These are phyloP conservation scores for Camellia sinensis DNA, from an alignment of 148 eudicot genomes.

Conservation along the genomic window DNA sequence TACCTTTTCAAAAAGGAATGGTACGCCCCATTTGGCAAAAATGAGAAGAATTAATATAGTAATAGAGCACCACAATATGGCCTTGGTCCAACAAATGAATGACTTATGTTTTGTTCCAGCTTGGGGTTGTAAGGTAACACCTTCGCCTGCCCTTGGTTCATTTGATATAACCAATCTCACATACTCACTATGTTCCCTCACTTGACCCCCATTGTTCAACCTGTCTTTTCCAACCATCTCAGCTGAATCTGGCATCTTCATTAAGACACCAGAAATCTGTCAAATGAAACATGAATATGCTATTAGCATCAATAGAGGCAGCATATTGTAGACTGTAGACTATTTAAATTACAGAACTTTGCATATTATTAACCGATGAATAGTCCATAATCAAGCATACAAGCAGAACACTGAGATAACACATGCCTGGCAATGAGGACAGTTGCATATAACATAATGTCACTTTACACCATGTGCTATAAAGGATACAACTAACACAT, in stretches of 20 bases:
- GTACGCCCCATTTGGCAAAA: constrained; percentile 80
- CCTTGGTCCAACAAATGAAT: constrained; percentile 71
- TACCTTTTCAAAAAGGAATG: constrained; percentile 88
- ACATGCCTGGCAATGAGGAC: too few species aligned
- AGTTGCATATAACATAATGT: too few species aligned
- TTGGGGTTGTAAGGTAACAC: constrained; percentile 33
- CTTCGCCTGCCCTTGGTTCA: constrained; percentile 39
- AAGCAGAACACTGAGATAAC: too few species aligned
- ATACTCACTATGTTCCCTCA: constrained; percentile 69
- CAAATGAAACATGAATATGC: too few species aligned
- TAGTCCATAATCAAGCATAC: background rate
- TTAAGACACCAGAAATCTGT: constrained; percentile 21
- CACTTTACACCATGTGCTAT: too few species aligned
- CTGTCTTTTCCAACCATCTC: constrained; percentile 34
- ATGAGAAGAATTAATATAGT: constrained; percentile 35
- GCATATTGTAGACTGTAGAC: too few species aligned
- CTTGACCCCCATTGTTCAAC: constrained; percentile 32
- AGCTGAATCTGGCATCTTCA: constrained; percentile 47
- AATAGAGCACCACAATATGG: constrained; percentile 40
- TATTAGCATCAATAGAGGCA: too few species aligned
- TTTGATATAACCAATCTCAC: constrained; percentile 59
- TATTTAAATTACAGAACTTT: too few species aligned
- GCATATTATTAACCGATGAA: too few species aligned
- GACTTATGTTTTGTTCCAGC: constrained; percentile 31
- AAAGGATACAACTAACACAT: too few species aligned